Evolutionary conservation across 139 green algal species (phyloP).

Genomic region (Trebouxia sp.): DNA sequence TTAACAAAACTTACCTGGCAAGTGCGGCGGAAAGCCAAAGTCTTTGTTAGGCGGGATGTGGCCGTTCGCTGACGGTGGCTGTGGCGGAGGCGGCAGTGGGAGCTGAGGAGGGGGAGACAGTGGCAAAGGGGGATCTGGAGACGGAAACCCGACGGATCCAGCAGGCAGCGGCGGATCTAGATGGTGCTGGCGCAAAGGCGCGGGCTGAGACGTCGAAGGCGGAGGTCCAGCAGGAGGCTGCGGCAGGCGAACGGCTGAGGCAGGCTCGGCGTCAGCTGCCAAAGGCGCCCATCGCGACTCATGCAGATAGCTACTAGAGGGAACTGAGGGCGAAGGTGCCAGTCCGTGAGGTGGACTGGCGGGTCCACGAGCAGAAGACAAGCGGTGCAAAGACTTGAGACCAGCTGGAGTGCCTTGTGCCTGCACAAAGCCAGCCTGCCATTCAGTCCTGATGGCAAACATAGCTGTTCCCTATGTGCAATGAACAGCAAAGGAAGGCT

Average conservation of each 20-base stretch:
- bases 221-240: background rate
- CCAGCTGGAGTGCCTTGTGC: background rate
- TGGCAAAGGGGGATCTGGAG: background rate
- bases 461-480: no score
- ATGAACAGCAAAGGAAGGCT: no score
- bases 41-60: background rate
- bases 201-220: background rate
- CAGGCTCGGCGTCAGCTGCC: background rate
- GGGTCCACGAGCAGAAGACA: background rate
- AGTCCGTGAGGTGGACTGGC: slow-evolving; percentile 6
- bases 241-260: background rate
- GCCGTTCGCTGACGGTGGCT: background rate
- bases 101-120: background rate
- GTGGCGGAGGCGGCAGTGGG: background rate
- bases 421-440: no score
- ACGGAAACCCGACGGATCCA: background rate
- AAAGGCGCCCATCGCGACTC: background rate
- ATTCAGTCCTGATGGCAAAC: no score
- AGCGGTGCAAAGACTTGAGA: background rate
- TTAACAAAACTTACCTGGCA: slow-evolving; percentile 12
- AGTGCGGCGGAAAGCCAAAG: background rate
- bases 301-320: background rate
- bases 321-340: slow-evolving; percentile 3
- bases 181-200: background rate
- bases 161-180: background rate